Evolutionary conservation across 129 eudicot genomes (phyloP), one percentile per base, ranked within the genome.

Genomic region (Apium graveolens): DNA sequence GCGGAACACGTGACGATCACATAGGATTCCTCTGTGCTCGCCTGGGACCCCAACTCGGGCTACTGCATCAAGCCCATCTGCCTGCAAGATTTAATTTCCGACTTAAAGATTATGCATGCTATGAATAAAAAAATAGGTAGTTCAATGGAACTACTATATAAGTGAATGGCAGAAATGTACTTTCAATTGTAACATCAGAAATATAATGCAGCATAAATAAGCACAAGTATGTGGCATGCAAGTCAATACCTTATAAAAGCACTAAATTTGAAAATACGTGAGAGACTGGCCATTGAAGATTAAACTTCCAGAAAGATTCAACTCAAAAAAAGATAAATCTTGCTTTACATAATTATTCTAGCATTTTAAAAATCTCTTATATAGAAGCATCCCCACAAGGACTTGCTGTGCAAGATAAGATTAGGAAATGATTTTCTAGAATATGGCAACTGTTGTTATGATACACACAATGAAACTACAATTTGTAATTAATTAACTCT

Each of bases 21-120:
- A 85, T 12, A 96, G 83, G 88, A 96, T 96, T 51, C 99, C 97
- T 11, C 99, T 85, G 87, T 96, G 99, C 53, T 90, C 97, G 11
- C 96, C 99, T 14, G 99, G 97, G 78, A 96, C 90, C n/a, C 97
- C 99, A 46, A 96, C 93, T 81, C 99, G 86, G 41, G 97, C 97
- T 87, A 86, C 93, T 31, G 99, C 99, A 18, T 90, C 82, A 12
- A 96, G 90, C 81, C 97, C 97, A 81, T 96, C 97, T 26, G 97
- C 97, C 99, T 96, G 83, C 69, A 66, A 81, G 42, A 85, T 77
- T 17, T 51, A 65, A 35, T 57, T n/a, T n/a, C n/a, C n/a, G n/a
- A n/a, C n/a, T n/a, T n/a, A n/a, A 29, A 13, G 14, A 31, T 31
- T 27, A 66, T 26, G 31, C 31, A 57, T 8, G 16, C 68, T 62